Base-by-base conservation (phyloP, 2,329 filamentous ascomycete species). In the Cordyceps cateniannulata region DNA sequence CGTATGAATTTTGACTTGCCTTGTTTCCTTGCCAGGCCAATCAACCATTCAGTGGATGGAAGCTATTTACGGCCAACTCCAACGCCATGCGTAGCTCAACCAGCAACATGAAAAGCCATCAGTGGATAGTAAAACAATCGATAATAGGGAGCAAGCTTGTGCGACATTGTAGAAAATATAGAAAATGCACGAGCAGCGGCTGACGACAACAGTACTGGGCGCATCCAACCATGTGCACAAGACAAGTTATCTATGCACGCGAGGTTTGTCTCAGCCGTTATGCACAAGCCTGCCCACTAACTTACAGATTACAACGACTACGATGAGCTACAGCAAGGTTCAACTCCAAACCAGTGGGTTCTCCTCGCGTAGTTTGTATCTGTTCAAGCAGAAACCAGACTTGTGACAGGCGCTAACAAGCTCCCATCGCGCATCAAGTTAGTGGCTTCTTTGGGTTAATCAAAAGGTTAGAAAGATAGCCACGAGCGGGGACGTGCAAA, bases 361-460 rank as follows among this genome's bases (percentile, higher is more conserved):
- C 6, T 9, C 12, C 29, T 18, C 24, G 45, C 8, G 14, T 2
- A 35, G 32, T 35, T 10, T 2, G 32, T 35, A 7, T 2, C 12
- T 32, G 9, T 7, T 32, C 2, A 8, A 29, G 8, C 16, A 20
- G 1, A 12, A 14, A 18, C 5, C 4, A 48, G 29, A 49, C 22
- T 57, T 22, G 44, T 42, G 54, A 20, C 45, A 49, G 44, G 9
- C 54, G 54, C 54, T 57, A 49, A 49, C 32, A 12, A 40, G 20
- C 22, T 49, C 44, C 53, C 42, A 45, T 55, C 38, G 40, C 52
- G 52, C 52, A 55, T 45, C 42, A 35, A 56, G 53, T 56, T 56
- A 56, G 53, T 56, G 38, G 51, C 22, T 8, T 32, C 40, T 44
- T 8, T 20, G 38, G 14, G 44, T 49, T 22, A 40, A 57, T 56